Conservation (phyloP, 192 early-diverging fungal species). For the Funneliformis geosporum region DNA sequence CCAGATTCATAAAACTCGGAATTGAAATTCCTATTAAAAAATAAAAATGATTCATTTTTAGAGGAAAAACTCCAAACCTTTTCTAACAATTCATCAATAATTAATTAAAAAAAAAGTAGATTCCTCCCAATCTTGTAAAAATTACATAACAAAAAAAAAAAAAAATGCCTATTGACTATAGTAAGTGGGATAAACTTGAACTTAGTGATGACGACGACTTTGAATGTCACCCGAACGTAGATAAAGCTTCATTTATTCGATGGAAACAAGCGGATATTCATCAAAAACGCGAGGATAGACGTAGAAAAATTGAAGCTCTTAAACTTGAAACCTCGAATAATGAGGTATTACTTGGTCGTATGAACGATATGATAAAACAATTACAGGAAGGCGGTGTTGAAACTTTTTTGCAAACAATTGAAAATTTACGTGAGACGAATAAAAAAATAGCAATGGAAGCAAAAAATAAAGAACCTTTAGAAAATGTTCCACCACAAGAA, state of each 20-base stretch:
- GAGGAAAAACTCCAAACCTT: too few species aligned
- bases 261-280: conserved; percentile 92
- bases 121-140: too few species aligned
- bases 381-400: conserved; percentile 30
- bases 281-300: conserved; percentile 77
- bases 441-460: neutral
- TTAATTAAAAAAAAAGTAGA: neutral
- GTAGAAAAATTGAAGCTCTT: conserved; percentile 58
- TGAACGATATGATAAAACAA: conserved; percentile 31
- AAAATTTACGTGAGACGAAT: conserved; percentile 19
- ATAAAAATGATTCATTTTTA: too few species aligned
- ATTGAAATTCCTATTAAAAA: too few species aligned
- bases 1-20: neutral
- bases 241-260: conserved; percentile 86
- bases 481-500: neutral
- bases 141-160: too few species aligned
- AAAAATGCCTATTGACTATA: conserved; percentile 71
- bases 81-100: neutral
- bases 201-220: conserved; percentile 97
- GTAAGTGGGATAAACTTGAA: conserved; percentile 96
- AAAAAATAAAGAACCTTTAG: neutral
- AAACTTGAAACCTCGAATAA: conserved; percentile 38
- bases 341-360: conserved; percentile 25
- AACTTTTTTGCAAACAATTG: conserved; percentile 26
- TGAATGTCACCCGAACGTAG: conserved; percentile 94